Evolutionary conservation across 192 early-diverging fungal species (phyloP).

Genomic region (Dimargaris cristalligena): DNA sequence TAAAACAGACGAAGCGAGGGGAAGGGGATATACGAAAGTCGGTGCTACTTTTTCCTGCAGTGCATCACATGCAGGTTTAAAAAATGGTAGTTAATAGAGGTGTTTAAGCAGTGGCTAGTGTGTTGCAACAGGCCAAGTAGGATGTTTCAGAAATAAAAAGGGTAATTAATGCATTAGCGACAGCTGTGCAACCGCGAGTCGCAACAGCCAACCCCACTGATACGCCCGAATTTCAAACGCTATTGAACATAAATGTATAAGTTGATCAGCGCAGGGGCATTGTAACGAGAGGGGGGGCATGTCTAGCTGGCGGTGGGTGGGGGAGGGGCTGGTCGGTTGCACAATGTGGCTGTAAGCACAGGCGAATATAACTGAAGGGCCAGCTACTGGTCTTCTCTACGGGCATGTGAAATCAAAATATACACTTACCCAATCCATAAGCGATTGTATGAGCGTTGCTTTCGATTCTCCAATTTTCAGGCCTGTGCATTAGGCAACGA

Average conservation of each 20-base stretch:
- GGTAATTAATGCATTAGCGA: neutral
- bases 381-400: neutral
- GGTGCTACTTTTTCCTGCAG: too few species aligned
- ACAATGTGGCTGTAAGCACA: too few species aligned
- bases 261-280: too few species aligned
- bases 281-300: too few species aligned
- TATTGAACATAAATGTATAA: too few species aligned
- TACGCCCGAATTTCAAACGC: too few species aligned
- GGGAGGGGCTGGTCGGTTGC: too few species aligned
- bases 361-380: neutral
- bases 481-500: conserved; percentile 29
- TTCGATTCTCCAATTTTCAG: conserved; percentile 48
- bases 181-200: too few species aligned
- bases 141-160: neutral
- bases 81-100: too few species aligned
- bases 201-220: too few species aligned
- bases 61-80: too few species aligned
- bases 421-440: conserved; percentile 43
- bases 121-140: neutral
- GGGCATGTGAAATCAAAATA: neutral
- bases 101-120: neutral
- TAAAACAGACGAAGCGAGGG: neutral
- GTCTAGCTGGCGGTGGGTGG: too few species aligned
- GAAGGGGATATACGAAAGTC: neutral
- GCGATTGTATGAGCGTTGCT: conserved; percentile 31